Percentiles rank a stretch among this genome's conserved stretches.
These are phyloP conservation scores for Fraxinus sp. DNA, from an alignment of 305 asterid genomes.

Conservation along the genomic window DNA sequence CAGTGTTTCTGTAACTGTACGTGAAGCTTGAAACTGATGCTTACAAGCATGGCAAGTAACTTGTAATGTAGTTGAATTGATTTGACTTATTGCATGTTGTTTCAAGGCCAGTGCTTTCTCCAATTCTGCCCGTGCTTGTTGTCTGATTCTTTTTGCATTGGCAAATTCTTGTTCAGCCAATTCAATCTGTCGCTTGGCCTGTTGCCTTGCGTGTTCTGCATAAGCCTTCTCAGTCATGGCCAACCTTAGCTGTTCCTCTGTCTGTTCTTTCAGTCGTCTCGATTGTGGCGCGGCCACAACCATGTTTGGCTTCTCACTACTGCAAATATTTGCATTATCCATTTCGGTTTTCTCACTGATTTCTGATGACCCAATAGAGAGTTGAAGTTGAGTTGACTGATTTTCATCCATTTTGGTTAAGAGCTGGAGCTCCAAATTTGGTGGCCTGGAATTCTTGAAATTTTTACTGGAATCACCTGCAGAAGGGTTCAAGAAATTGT, in stretches of 20 bases:
- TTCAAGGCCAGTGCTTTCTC: slow-evolving; percentile 55
- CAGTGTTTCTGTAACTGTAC: slow-evolving; percentile 7
- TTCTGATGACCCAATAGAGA: slow-evolving; percentile 68
- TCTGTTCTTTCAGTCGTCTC: slow-evolving; percentile 36
- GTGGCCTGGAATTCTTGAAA: slow-evolving; percentile 21
- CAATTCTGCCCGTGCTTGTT: slow-evolving; percentile 62
- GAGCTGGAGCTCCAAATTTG: slow-evolving; percentile 53
- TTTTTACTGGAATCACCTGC: not conserved
- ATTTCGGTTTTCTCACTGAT: slow-evolving; percentile 21
- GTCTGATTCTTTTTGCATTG: slow-evolving; percentile 67
- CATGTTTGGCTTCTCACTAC: slow-evolving; percentile 8
- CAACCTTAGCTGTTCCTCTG: slow-evolving; percentile 41
- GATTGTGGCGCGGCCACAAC: slow-evolving; percentile 4
- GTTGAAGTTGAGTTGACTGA: slow-evolving; percentile 58
- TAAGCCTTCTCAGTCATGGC: slow-evolving; percentile 68
- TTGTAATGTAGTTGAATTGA: slow-evolving; percentile 49
- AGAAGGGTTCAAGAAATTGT: slow-evolving; percentile 8
- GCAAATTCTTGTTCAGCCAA: slow-evolving; percentile 70
- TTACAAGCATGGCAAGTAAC: slow-evolving; percentile 75
- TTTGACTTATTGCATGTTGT: slow-evolving; percentile 49
- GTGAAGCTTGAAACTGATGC: slow-evolving; percentile 39
- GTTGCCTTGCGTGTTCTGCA: slow-evolving; percentile 69
- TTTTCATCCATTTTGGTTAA: slow-evolving; percentile 45
- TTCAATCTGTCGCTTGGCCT: slow-evolving; percentile 66
- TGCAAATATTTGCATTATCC: not conserved